Conservation (phyloP, 495 filamentous ascomycete genomes). For the Apodospora peruviana region DNA sequence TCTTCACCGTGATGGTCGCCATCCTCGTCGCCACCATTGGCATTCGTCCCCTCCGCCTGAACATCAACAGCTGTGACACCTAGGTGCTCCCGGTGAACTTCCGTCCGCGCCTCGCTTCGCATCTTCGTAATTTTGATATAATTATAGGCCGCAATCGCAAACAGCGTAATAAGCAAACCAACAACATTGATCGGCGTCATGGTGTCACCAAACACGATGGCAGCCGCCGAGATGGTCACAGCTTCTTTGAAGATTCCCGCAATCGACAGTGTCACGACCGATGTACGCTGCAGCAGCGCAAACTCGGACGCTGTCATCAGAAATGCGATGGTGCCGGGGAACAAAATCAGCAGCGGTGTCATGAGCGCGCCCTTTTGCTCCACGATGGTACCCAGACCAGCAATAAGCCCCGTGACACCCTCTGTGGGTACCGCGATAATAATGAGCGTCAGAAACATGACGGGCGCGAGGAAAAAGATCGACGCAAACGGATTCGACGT, state of each 20-base stretch:
- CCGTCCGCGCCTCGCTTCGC: conserved; percentile 60
- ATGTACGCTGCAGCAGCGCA: conserved; percentile 88
- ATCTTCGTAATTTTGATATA: conserved; percentile 91
- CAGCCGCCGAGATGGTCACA: conserved; percentile 87
- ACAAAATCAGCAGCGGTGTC: conserved; percentile 65
- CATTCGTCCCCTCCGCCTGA: conserved; percentile 7
- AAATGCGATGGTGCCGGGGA: conserved; percentile 89
- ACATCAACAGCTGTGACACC: background rate
- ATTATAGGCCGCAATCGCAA: conserved; percentile 84
- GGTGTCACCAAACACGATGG: conserved; percentile 80
- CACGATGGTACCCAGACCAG: conserved; percentile 57
- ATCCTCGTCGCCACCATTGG: conserved; percentile 7
- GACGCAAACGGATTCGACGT: conserved; percentile 95
- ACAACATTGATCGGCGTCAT: conserved; percentile 85
- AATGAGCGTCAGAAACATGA: conserved; percentile 88
- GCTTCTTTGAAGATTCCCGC: conserved; percentile 99
- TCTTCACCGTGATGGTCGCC: conserved; percentile 14
- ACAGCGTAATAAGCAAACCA: conserved; percentile 82
- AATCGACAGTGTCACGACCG: conserved; percentile 92
- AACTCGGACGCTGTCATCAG: conserved; percentile 97
- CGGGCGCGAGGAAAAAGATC: conserved; percentile 91
- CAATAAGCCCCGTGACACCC: conserved; percentile 59
- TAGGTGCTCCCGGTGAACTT: conserved; percentile 30
- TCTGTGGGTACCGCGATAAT: conserved; percentile 82
- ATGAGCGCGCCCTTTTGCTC: conserved; percentile 56